These are phyloP conservation scores for Ochromonas danica DNA, from an alignment of 108 stramenopile genomes.

Conservation along the genomic window DNA sequence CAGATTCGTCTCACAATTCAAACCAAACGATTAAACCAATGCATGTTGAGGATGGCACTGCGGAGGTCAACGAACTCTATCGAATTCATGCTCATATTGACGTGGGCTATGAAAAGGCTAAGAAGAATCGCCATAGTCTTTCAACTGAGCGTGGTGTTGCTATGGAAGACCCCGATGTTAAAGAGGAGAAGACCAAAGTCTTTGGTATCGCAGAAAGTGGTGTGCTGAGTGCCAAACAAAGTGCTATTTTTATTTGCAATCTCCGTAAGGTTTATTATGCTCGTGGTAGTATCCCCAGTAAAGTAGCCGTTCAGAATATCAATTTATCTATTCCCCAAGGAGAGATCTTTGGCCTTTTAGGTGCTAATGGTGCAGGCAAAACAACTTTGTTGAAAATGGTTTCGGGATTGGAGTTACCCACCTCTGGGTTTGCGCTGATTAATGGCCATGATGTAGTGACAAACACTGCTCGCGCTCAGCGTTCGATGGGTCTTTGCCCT, in stretches of 20 bases:
- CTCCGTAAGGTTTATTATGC: slow-evolving; percentile 27
- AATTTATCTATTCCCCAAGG: slow-evolving; percentile 1
- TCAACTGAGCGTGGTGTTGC: not conserved
- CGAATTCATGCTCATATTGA: not conserved
- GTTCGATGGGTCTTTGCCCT: slow-evolving; percentile 32
- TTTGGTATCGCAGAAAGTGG: not conserved
- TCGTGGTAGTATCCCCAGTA: not conserved
- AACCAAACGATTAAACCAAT: not conserved
- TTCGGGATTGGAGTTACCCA: slow-evolving; percentile 20
- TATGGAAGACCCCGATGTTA: slow-evolving; percentile 18
- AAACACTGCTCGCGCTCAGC: not conserved
- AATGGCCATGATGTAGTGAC: slow-evolving; percentile 29
- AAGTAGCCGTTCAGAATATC: slow-evolving; percentile 27
- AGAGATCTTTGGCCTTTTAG: slow-evolving; percentile 2
- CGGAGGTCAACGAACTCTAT: not conserved
- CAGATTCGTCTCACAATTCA: not conserved
- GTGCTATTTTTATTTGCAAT: slow-evolving; percentile 10
- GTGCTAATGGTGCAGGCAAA: slow-evolving; percentile 33
- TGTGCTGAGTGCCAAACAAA: not conserved
- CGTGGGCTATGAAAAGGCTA: not conserved
- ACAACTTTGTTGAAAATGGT: slow-evolving; percentile 39
- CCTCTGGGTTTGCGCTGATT: slow-evolving; percentile 19
- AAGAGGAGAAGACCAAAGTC: not conserved
- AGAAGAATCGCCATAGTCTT: not conserved
- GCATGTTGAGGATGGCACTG: not conserved